These are phyloP conservation scores for Scytalidium lignicola DNA, from an alignment of 2,329 filamentous ascomycete species.

Conservation along the genomic window DNA sequence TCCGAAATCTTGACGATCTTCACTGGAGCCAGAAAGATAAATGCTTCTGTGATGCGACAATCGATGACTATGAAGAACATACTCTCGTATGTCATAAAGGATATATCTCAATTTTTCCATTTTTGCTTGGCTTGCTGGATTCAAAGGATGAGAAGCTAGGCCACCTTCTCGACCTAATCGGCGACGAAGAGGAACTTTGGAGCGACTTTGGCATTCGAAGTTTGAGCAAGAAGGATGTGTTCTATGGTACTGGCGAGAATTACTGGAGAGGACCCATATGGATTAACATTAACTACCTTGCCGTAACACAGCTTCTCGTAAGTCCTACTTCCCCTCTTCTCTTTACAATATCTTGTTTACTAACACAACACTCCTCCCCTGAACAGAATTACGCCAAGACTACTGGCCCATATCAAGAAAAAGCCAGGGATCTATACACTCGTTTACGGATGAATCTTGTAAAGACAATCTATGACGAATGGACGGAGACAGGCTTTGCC, in stretches of 20 bases:
- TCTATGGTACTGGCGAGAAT: conserved; percentile 89
- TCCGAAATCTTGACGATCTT: conserved; percentile 82
- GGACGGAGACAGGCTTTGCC: conserved; percentile 88
- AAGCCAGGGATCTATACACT: conserved; percentile 70
- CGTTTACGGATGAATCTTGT: conserved; percentile 78
- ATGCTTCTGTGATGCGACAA: conserved; percentile 89
- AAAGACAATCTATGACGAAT: conserved; percentile 80
- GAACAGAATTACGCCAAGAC: conserved; percentile 54
- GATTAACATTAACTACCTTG: conserved; percentile 95
- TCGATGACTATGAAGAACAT: conserved; percentile 93
- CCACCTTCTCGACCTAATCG: conserved; percentile 70
- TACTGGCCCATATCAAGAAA: conserved; percentile 60
- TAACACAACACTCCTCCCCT: conserved; percentile 18
- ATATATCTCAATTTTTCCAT: conserved; percentile 90
- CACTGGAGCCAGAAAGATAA: conserved; percentile 82
- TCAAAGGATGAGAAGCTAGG: conserved; percentile 70
- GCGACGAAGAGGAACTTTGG: conserved; percentile 82
- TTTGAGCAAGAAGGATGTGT: conserved; percentile 73
- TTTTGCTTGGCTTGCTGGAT: conserved; percentile 75
- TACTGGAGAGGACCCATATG: conserved; percentile 95
- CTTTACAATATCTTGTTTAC: not conserved
- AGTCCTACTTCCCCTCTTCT: conserved; percentile 31
- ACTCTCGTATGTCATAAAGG: conserved; percentile 91
- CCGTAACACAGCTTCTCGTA: conserved; percentile 72
- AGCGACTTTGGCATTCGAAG: conserved; percentile 84